Percentiles rank a stretch among this genome's conserved stretches.
phyloP scores from a whole-genome alignment of 495 filamentous ascomycete species.

The Thozetella sp. region DNA sequence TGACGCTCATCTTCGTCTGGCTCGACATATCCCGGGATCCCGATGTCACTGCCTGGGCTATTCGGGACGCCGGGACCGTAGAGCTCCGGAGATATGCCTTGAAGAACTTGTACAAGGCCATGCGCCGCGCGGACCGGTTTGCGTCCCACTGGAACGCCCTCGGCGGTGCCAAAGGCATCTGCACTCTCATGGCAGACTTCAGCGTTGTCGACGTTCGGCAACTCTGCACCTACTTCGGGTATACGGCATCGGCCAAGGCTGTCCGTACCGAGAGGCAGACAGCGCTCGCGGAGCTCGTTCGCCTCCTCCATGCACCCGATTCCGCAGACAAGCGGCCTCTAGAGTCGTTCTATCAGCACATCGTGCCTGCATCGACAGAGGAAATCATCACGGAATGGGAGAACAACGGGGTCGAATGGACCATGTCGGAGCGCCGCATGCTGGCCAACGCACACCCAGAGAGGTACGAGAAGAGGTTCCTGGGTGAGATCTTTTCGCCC shows the following conservation, averaged over 20 bases:
- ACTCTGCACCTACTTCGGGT: slow-evolving; percentile 17
- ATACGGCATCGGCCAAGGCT: not conserved
- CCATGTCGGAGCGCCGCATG: not conserved
- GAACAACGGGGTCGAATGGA: not conserved
- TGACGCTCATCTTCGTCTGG: slow-evolving; percentile 12
- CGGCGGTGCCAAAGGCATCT: slow-evolving; percentile 15
- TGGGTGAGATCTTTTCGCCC: slow-evolving; percentile 7
- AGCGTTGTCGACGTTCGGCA: slow-evolving; percentile 17
- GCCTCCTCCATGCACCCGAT: slow-evolving; percentile 4
- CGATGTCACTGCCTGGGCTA: slow-evolving; percentile 5
- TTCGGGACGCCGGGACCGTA: slow-evolving; percentile 15
- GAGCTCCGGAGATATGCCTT: slow-evolving; percentile 15
- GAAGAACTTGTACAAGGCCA: slow-evolving; percentile 2
- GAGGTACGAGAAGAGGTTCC: not conserved
- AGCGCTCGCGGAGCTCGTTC: slow-evolving; percentile 12
- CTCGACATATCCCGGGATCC: slow-evolving; percentile 9
- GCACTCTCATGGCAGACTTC: slow-evolving; percentile 18
- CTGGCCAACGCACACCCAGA: not conserved
- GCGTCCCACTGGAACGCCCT: slow-evolving; percentile 12
- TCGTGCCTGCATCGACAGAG: slow-evolving; percentile 14
- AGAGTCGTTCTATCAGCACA: slow-evolving; percentile 10
- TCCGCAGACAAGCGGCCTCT: slow-evolving; percentile 15
- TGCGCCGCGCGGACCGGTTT: slow-evolving; percentile 7
- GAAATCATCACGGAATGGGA: slow-evolving; percentile 1
- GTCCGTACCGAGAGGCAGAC: slow-evolving; percentile 5